phyloP scores from a whole-genome alignment of 805 yeast genomes.

The Zygosaccharomyces bailii region DNA sequence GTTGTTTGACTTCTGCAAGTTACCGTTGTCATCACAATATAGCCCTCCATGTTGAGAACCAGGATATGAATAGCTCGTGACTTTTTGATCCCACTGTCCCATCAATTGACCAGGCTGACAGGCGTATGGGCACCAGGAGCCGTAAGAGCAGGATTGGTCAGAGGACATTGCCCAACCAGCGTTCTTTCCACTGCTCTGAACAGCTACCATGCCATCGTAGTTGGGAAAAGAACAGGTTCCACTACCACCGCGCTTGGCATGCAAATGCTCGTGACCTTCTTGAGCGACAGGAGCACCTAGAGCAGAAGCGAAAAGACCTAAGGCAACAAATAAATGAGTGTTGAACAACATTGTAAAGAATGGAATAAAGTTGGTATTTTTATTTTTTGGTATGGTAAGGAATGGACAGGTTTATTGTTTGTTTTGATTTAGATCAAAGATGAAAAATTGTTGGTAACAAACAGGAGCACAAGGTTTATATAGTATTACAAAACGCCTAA shows the following conservation, averaged over 20 bases:
- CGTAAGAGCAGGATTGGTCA: conserved; percentile 68
- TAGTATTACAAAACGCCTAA: not conserved
- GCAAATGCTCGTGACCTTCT: conserved; percentile 23
- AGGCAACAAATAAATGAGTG: conserved; percentile 10
- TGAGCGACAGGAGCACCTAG: conserved; percentile 21
- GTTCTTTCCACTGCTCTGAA: conserved; percentile 53
- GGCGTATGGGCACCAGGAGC: conserved; percentile 87
- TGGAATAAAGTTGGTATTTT: conserved; percentile 5
- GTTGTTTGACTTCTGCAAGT: conserved; percentile 56
- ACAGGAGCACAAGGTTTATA: no score
- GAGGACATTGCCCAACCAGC: conserved; percentile 88
- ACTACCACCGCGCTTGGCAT: conserved; percentile 35
- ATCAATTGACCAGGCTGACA: conserved; percentile 83
- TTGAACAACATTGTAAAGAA: conserved; percentile 14
- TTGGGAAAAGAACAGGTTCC: conserved; percentile 66
- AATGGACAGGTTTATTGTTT: conserved; percentile 2
- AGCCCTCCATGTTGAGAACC: conserved; percentile 80
- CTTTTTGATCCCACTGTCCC: conserved; percentile 83
- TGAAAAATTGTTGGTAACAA: no score
- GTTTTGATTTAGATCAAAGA: not conserved
- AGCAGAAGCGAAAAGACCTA: conserved; percentile 11
- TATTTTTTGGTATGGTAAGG: not conserved
- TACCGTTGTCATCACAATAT: conserved; percentile 69
- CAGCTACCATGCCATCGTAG: conserved; percentile 63
- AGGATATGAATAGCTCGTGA: conserved; percentile 73